A percentile compares a stretch with the other conserved stretches of the same genome.
These are phyloP conservation scores for Ophioceras dolichostomum DNA, from an alignment of 2,329 filamentous ascomycete genomes.

Conservation along the genomic window DNA sequence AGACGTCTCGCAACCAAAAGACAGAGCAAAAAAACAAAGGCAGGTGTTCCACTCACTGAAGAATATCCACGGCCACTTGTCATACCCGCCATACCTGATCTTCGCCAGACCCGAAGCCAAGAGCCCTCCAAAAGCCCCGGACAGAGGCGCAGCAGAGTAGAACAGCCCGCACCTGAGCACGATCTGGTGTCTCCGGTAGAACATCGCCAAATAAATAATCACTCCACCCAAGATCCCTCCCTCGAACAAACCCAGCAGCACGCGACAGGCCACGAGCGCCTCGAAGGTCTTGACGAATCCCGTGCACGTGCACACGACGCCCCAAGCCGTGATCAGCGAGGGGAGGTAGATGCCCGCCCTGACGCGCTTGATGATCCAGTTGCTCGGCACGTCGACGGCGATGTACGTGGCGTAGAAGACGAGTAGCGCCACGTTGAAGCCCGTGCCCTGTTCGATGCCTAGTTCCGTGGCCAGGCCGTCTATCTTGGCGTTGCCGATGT, in stretches of 20 bases:
- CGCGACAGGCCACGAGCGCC: slow-evolving; percentile 17
- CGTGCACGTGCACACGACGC: slow-evolving; percentile 10
- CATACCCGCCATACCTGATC: slow-evolving; percentile 25
- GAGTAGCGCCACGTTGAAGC: slow-evolving; percentile 46
- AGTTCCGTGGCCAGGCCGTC: slow-evolving; percentile 7
- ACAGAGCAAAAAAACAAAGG: background rate
- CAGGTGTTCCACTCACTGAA: slow-evolving; percentile 19
- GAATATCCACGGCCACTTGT: slow-evolving; percentile 35
- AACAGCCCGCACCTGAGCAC: slow-evolving; percentile 35
- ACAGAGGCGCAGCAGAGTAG: slow-evolving; percentile 58
- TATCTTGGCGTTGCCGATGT: slow-evolving; percentile 7
- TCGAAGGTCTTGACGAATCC: slow-evolving; percentile 10
- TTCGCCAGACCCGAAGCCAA: slow-evolving; percentile 45
- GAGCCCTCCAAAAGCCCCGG: slow-evolving; percentile 52
- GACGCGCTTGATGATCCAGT: slow-evolving; percentile 51
- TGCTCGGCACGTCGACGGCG: slow-evolving; percentile 51
- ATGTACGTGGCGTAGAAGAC: slow-evolving; percentile 63
- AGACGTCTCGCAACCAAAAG: too few relatives aligned
- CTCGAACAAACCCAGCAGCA: slow-evolving; percentile 41
- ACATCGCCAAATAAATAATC: slow-evolving; percentile 31
- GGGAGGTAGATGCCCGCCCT: slow-evolving; percentile 54
- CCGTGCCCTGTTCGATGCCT: slow-evolving; percentile 16
- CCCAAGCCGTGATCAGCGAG: slow-evolving; percentile 44
- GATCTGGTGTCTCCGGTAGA: slow-evolving; percentile 54
- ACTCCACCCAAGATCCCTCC: slow-evolving; percentile 46